These are phyloP conservation scores for Colletotrichum tabaci DNA, from an alignment of 2,329 filamentous ascomycete species.

Conservation along the genomic window DNA sequence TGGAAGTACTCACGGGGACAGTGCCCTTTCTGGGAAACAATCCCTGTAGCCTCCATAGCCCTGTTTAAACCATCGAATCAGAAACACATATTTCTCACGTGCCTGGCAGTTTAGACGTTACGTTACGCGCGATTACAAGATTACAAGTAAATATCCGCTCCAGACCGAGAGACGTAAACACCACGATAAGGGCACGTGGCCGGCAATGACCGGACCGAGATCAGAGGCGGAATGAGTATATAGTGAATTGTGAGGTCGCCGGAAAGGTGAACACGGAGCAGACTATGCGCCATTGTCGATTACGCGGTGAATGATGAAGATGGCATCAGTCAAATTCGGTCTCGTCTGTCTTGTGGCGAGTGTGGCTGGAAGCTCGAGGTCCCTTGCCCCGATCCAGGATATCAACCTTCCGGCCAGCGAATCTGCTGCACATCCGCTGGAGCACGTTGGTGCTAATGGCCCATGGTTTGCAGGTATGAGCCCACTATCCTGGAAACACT, in stretches of 20 bases:
- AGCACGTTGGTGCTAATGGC: slow-evolving; percentile 67
- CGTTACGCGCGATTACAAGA: slow-evolving; percentile 7
- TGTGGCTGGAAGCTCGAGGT: slow-evolving; percentile 9
- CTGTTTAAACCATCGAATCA: slow-evolving; percentile 20
- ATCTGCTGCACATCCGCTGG: slow-evolving; percentile 58
- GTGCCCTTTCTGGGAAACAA: slow-evolving; percentile 17
- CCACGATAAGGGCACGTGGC: slow-evolving; percentile 29
- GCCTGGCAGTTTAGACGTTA: slow-evolving; percentile 3
- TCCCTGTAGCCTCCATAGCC: slow-evolving; percentile 19
- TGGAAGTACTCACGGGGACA: slow-evolving; percentile 15
- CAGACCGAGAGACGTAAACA: background rate
- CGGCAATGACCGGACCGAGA: slow-evolving; percentile 15
- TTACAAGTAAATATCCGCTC: background rate
- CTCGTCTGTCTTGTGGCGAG: slow-evolving; percentile 21
- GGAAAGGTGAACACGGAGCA: no score
- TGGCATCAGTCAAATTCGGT: slow-evolving; percentile 26
- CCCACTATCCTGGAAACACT: background rate
- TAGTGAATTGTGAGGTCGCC: background rate
- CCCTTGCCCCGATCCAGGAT: slow-evolving; percentile 47
- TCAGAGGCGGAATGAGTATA: background rate
- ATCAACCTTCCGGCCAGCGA: slow-evolving; percentile 47
- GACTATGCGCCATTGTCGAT: no score
- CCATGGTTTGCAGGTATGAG: slow-evolving; percentile 65
- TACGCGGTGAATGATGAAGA: background rate
- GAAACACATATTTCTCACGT: slow-evolving; percentile 23